phyloP scores from a whole-genome alignment of 306 rosid genomes.

The Inga leiocalycina region DNA sequence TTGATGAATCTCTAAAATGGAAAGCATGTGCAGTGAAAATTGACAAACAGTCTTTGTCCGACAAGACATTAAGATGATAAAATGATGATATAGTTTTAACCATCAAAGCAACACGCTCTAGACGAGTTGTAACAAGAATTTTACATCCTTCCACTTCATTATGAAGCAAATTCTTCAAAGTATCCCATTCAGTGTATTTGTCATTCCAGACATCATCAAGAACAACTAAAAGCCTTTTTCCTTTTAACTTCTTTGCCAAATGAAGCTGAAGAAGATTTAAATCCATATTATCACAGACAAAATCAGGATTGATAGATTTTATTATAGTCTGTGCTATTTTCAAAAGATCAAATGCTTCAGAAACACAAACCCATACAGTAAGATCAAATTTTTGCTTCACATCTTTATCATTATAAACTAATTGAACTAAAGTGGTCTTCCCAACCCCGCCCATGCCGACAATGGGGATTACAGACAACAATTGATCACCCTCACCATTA shows the following conservation, averaged over 20 bases:
- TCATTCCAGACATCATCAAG: constrained; percentile 38
- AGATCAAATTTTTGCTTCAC: too few species aligned
- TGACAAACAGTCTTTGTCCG: neutral
- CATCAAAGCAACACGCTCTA: neutral
- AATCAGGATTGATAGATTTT: neutral
- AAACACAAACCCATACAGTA: too few species aligned
- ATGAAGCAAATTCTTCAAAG: neutral
- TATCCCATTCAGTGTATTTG: neutral
- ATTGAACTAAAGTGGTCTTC: too few species aligned
- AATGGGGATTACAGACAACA: too few species aligned
- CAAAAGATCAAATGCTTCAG: too few species aligned
- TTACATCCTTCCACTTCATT: constrained; percentile 16
- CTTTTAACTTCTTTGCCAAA: neutral
- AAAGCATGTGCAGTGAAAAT: constrained; percentile 28
- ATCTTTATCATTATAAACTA: too few species aligned
- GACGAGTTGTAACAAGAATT: constrained; percentile 34
- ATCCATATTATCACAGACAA: too few species aligned
- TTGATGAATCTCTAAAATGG: neutral
- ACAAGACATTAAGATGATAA: neutral
- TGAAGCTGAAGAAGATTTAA: neutral
- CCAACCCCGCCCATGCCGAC: too few species aligned
- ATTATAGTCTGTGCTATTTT: neutral
- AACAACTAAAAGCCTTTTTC: constrained; percentile 22
- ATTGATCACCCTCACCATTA: too few species aligned
- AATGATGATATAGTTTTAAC: neutral